These are phyloP conservation scores for Aspergillus luchuensis DNA, from an alignment of 2,329 filamentous ascomycete genomes.

Conservation along the genomic window DNA sequence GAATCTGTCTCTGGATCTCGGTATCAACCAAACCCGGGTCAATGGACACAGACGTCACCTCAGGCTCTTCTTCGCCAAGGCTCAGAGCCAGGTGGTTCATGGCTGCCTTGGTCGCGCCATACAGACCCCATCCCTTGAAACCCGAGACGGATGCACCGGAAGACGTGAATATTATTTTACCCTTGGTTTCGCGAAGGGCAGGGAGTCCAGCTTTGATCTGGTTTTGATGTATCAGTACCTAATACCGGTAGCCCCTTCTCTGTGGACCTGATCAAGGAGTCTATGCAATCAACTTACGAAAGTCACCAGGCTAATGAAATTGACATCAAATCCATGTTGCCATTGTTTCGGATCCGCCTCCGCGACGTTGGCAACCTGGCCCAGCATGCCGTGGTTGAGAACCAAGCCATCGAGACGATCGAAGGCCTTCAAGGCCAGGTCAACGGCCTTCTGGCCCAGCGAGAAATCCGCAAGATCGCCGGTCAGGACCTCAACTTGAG, in stretches of 20 bases:
- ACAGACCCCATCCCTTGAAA: constrained; percentile 39
- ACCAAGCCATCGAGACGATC: constrained; percentile 77
- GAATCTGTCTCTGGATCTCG: constrained; percentile 59
- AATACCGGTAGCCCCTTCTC: not conserved
- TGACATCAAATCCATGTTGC: constrained; percentile 75
- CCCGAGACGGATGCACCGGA: constrained; percentile 36
- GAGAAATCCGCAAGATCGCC: constrained; percentile 60
- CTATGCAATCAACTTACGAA: constrained; percentile 58
- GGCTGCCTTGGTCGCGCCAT: constrained; percentile 40
- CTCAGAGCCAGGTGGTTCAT: constrained; percentile 37
- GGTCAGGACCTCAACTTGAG: constrained; percentile 57
- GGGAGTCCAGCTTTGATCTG: constrained; percentile 36
- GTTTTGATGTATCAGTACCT: constrained; percentile 3
- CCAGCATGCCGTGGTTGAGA: constrained; percentile 84
- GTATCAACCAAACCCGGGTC: constrained; percentile 39
- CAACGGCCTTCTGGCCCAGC: constrained; percentile 63
- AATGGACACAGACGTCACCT: constrained; percentile 31
- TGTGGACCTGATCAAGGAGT: not conserved
- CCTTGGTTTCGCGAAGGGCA: constrained; percentile 34
- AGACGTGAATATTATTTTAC: constrained; percentile 39
- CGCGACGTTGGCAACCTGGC: constrained; percentile 69
- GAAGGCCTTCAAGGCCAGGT: constrained; percentile 67
- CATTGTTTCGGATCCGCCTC: constrained; percentile 72
- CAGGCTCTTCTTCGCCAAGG: constrained; percentile 33
- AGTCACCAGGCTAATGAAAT: constrained; percentile 80